Evolutionary conservation across 306 rosid species (phyloP).

Genomic region (Arachis hypogaea): DNA sequence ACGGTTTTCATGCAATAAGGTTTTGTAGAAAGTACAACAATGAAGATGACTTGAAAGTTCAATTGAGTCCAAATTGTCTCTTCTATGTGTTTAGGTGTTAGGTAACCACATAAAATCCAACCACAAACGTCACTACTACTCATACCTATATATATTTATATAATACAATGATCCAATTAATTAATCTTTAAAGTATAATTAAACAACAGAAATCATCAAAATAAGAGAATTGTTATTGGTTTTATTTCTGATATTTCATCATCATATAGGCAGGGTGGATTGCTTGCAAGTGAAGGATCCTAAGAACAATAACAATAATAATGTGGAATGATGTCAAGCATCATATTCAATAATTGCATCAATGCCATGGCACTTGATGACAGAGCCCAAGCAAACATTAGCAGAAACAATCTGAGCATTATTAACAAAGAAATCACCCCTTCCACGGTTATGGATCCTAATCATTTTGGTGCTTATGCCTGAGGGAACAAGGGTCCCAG

Average conservation of each 20-base stretch:
- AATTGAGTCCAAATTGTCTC: slow-evolving; percentile 43
- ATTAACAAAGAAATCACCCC: slow-evolving; percentile 50
- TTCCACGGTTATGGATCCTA: slow-evolving; percentile 53
- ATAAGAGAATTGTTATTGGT: not conserved
- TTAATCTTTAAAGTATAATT: no score
- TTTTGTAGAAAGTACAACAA: slow-evolving; percentile 38
- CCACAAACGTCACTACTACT: not conserved
- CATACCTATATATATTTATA: no score
- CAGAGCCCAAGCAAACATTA: slow-evolving; percentile 56
- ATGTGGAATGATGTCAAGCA: slow-evolving; percentile 19
- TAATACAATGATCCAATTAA: no score
- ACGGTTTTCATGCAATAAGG: slow-evolving; percentile 51
- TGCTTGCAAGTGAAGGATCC: slow-evolving; percentile 24
- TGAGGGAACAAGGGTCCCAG: slow-evolving; percentile 63
- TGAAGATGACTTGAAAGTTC: slow-evolving; percentile 35
- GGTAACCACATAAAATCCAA: slow-evolving; percentile 32
- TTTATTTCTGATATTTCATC: slow-evolving; percentile 10
- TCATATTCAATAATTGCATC: slow-evolving; percentile 55
- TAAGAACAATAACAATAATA: not conserved
- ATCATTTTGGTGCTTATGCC: slow-evolving; percentile 46
- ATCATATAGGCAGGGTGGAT: not conserved
- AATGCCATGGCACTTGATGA: slow-evolving; percentile 65
- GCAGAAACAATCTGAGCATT: slow-evolving; percentile 55
- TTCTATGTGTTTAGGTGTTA: slow-evolving; percentile 42
- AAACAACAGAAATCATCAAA: not conserved